Evolutionary conservation across 2,329 filamentous ascomycete species (phyloP).

Genomic region (Westerdykella aurantiaca): DNA sequence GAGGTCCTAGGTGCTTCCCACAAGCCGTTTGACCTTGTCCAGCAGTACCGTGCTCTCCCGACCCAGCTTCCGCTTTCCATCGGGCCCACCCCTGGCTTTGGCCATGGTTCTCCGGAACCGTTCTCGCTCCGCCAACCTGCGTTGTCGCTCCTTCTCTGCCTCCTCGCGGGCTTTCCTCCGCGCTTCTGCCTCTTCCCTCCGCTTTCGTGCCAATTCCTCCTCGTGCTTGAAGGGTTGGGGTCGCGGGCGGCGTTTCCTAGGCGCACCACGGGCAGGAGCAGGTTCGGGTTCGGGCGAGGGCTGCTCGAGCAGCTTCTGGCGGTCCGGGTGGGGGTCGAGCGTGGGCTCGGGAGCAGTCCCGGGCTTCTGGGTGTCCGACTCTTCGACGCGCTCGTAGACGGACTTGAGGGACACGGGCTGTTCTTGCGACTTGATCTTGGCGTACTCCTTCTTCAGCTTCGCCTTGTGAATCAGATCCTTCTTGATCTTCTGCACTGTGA

Average conservation of each 20-base stretch:
- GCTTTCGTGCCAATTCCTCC: constrained; percentile 44
- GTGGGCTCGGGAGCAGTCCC: constrained; percentile 28
- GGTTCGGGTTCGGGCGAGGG: constrained; percentile 15
- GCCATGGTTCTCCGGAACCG: constrained; percentile 64
- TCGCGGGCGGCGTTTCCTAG: constrained; percentile 22
- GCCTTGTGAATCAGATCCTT: constrained; percentile 82
- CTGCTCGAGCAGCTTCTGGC: constrained; percentile 54
- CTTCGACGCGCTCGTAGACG: constrained; percentile 31
- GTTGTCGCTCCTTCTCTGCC: constrained; percentile 54
- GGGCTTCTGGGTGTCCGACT: constrained; percentile 9
- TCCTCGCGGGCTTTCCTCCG: constrained; percentile 56
- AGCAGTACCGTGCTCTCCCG: constrained; percentile 73
- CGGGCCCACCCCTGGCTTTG: constrained; percentile 56
- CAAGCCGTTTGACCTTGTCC: constrained; percentile 69
- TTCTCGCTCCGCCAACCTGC: constrained; percentile 57
- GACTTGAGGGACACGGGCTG: constrained; percentile 34
- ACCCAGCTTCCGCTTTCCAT: constrained; percentile 73
- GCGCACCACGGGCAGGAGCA: constrained; percentile 10
- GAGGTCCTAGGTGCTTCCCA: constrained; percentile 36
- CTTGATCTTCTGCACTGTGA: constrained; percentile 81
- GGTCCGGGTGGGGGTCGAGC: constrained; percentile 55
- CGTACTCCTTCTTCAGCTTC: constrained; percentile 88
- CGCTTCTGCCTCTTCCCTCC: constrained; percentile 59
- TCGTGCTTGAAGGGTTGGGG: constrained; percentile 41
- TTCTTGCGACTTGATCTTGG: constrained; percentile 70